Conservation (phyloP, 441 rosid genomes). For the Lagerstroemia fauriei region DNA sequence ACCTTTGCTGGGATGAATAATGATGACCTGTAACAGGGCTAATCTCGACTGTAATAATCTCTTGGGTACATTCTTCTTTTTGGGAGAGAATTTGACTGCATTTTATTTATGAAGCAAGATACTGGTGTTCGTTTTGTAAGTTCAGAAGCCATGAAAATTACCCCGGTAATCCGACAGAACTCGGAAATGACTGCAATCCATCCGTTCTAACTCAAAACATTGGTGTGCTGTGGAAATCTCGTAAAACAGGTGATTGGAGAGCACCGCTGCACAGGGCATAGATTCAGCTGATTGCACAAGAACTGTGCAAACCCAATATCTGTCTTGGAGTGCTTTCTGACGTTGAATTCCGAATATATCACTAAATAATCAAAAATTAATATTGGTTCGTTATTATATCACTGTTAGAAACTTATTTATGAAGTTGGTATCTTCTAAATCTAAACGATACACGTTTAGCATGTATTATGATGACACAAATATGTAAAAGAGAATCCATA, state of each 20-base stretch:
- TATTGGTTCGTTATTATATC: too few species aligned
- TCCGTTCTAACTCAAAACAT: not conserved
- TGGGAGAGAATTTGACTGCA: not conserved
- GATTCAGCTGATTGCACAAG: too few species aligned
- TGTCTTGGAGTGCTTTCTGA: not conserved
- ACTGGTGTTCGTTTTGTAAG: not conserved
- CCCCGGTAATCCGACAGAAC: too few species aligned
- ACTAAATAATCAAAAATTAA: too few species aligned
- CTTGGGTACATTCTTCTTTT: not conserved
- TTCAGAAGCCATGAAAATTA: not conserved
- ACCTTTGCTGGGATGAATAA: not conserved
- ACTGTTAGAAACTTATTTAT: too few species aligned
- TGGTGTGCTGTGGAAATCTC: not conserved
- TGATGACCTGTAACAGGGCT: too few species aligned
- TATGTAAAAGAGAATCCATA: too few species aligned
- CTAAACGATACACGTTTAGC: too few species aligned
- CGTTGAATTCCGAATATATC: constrained; percentile 14
- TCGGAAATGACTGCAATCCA: not conserved
- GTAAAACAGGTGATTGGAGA: not conserved
- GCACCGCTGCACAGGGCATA: not conserved
- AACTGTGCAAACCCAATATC: not conserved
- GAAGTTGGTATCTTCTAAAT: too few species aligned
- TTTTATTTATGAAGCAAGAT: not conserved
- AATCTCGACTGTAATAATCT: not conserved
- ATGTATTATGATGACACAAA: constrained; percentile 1